phyloP scores from a whole-genome alignment of 2,329 filamentous ascomycete species.

The Penicillium olsonii region DNA sequence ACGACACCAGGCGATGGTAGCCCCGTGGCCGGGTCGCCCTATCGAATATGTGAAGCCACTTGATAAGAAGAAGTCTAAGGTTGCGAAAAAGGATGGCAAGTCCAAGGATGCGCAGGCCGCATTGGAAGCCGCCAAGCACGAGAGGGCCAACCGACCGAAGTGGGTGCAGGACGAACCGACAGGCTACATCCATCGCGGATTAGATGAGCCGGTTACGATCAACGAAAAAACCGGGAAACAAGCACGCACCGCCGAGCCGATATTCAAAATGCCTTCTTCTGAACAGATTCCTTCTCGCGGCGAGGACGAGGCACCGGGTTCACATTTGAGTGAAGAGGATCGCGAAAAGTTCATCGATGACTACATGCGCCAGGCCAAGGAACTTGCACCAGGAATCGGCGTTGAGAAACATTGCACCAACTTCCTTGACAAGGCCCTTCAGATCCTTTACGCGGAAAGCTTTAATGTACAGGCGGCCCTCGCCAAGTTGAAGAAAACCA shows the following conservation, averaged over 20 bases:
- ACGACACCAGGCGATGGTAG: constrained; percentile 84
- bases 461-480: constrained; percentile 74
- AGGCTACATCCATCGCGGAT: constrained; percentile 82
- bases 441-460: constrained; percentile 69
- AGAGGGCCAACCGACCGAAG: constrained; percentile 79
- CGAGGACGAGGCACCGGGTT: constrained; percentile 41
- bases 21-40: constrained; percentile 80
- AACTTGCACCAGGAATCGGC: constrained; percentile 66
- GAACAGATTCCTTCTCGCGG: constrained; percentile 50
- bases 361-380: constrained; percentile 72
- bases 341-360: constrained; percentile 66
- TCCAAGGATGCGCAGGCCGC: constrained; percentile 77
- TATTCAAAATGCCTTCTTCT: constrained; percentile 73
- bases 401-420: constrained; percentile 79
- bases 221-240: constrained; percentile 73
- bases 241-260: constrained; percentile 70
- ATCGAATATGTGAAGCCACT: constrained; percentile 88
- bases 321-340: constrained; percentile 38
- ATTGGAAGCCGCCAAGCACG: constrained; percentile 77
- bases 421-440: constrained; percentile 78
- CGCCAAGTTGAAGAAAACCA: constrained; percentile 66
- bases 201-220: constrained; percentile 65
- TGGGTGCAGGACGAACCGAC: constrained; percentile 91
- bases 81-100: constrained; percentile 72
- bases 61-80: constrained; percentile 78